These are phyloP conservation scores for Boletus semigastroideus DNA, from an alignment of 1,284 basidiomycete species.

Conservation along the genomic window DNA sequence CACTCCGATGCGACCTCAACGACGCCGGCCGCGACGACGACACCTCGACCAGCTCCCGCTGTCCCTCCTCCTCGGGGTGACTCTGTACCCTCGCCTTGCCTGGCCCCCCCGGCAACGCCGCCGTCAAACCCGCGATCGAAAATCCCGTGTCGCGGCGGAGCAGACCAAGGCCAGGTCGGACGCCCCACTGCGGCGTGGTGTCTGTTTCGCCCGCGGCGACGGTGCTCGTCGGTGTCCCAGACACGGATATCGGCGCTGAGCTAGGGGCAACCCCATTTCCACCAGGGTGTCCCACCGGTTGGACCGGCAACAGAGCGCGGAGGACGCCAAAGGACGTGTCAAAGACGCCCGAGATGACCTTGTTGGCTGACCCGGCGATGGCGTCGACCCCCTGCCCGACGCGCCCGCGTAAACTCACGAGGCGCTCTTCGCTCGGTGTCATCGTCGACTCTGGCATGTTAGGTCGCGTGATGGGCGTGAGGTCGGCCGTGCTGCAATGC, in stretches of 20 bases:
- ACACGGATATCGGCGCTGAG: background rate
- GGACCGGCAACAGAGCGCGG: conserved; percentile 57
- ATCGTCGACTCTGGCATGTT: conserved; percentile 18
- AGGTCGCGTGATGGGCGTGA: conserved; percentile 59
- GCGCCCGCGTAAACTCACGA: conserved; percentile 63
- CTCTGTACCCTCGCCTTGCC: conserved; percentile 30
- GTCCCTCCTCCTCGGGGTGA: conserved; percentile 52
- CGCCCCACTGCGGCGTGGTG: conserved; percentile 38
- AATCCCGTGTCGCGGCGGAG: conserved; percentile 74
- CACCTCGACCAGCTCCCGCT: conserved; percentile 63
- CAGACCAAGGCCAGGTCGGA: conserved; percentile 53
- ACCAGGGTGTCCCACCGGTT: conserved; percentile 39
- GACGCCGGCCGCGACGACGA: conserved; percentile 54
- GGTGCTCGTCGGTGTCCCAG: background rate
- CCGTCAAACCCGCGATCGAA: conserved; percentile 78
- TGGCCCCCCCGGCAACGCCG: conserved; percentile 52
- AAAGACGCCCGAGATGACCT: conserved; percentile 82
- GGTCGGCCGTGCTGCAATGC: conserved; percentile 58
- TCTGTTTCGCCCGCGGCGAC: conserved; percentile 3
- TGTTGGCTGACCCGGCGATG: conserved; percentile 80
- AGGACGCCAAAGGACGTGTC: conserved; percentile 83
- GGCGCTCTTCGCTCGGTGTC: conserved; percentile 28
- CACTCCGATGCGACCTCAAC: conserved; percentile 39
- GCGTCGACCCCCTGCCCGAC: conserved; percentile 84
- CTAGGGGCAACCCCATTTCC: background rate